Evolutionary conservation across 768 basidiomycete species (phyloP), one percentile per base, ranked within the genome.

Genomic region (Tulasnella sp.): DNA sequence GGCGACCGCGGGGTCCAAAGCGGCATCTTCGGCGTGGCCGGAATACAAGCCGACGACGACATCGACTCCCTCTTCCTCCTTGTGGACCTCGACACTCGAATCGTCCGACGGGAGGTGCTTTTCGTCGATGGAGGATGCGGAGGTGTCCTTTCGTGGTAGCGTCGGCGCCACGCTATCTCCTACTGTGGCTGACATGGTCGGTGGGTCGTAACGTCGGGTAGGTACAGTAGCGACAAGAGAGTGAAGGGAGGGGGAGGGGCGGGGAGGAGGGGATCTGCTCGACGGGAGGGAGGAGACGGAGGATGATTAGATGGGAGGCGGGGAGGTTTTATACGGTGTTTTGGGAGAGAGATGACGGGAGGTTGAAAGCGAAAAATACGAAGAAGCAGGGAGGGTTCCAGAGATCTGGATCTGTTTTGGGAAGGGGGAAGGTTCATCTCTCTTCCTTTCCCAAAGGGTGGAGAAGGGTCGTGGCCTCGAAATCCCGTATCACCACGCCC

Each of bases 41-140:
- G 62, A 11, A 26, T 66, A 40, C 19, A 72, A 17, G 0, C 62
- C 64, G 9, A 64, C 71, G 44, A 47, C 44, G 62, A 72, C 71
- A 40, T 72, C 71, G 36, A 64, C 71, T 40, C 71, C 71, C 41
- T 39, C 34, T 1, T 64, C 69, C n/a, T 34, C 44, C 37, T 70
- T 70, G n/a, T 40, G 29, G 11, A 70, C 40, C 34, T 70, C 69
- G 47, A 36, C 16, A 47, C 41, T 52, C 17, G 67, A 59, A n/a
- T 65, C 64, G 11, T 8, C 35, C 9, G 64, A 11, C 11, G 34
- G 22, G 19, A 9, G 16, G 19, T 62, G 40, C 69, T 70, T 70
- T 44, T 70, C 69, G 34, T 70, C 69, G 69, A 70, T 47, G 11
- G 69, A 72, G 62, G 71, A 72, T 36, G 22, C 44, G 59, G 62